Percentiles rank a stretch among this genome's conserved stretches.
Evolutionary conservation across 768 basidiomycete genomes (phyloP).

Genomic region (Boletus eberwhitei): DNA sequence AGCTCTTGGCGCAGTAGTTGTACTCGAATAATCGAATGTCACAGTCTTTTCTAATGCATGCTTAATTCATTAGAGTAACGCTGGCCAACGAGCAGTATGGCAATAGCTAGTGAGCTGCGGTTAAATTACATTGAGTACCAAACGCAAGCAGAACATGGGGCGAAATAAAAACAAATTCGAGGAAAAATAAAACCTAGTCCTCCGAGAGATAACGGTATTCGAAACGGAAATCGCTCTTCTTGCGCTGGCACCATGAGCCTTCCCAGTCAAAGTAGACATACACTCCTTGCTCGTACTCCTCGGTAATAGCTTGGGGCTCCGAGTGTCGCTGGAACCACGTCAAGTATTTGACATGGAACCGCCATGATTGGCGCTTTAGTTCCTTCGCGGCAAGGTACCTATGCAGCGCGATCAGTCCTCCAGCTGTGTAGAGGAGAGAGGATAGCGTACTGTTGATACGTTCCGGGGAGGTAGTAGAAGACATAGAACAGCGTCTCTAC

Average conservation of each 20-base stretch:
- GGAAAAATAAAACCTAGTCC: constrained; percentile 38
- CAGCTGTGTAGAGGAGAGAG: neutral
- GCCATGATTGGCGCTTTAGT: constrained; percentile 96
- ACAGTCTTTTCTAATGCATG: constrained; percentile 11
- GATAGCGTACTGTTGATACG: constrained; percentile 82
- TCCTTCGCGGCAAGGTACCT: constrained; percentile 97
- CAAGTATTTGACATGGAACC: constrained; percentile 98
- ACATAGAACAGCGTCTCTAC: constrained; percentile 98
- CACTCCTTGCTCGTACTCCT: constrained; percentile 98
- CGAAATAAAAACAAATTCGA: constrained; percentile 1
- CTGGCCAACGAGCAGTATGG: constrained; percentile 13
- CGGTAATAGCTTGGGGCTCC: constrained; percentile 97
- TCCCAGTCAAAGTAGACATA: constrained; percentile 99
- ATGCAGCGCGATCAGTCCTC: constrained; percentile 1
- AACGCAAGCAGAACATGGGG: constrained; percentile 12
- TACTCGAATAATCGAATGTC: constrained; percentile 59
- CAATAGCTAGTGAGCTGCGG: constrained; percentile 16
- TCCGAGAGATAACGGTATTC: constrained; percentile 94
- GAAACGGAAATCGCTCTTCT: constrained; percentile 97
- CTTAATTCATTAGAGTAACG: constrained; percentile 16
- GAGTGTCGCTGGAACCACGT: constrained; percentile 99
- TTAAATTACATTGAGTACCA: constrained; percentile 27
- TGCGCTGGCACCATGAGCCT: constrained; percentile 96
- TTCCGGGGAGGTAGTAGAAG: constrained; percentile 96
- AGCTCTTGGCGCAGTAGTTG: constrained; percentile 82